These are phyloP conservation scores for Tolypocladium paradoxum DNA, from an alignment of 2,329 filamentous ascomycete genomes.

Conservation along the genomic window DNA sequence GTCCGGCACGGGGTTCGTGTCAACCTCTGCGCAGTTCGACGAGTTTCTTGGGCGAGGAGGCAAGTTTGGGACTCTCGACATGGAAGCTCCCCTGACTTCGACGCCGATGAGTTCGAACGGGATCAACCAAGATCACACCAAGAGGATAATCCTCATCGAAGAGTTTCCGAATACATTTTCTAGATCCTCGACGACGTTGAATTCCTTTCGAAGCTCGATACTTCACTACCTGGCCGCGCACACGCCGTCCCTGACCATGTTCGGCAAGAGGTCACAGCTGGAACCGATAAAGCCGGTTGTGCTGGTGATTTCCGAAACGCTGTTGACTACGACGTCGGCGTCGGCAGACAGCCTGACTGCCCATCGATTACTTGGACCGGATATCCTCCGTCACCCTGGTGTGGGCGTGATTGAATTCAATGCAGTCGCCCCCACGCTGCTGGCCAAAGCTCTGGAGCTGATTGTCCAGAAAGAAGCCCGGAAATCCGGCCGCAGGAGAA, in stretches of 20 bases:
- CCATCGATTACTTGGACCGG: slow-evolving; percentile 76
- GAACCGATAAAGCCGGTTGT: slow-evolving; percentile 61
- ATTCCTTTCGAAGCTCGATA: slow-evolving; percentile 65
- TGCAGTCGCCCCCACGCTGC: slow-evolving; percentile 72
- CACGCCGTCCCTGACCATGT: slow-evolving; percentile 43
- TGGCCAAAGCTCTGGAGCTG: slow-evolving; percentile 73
- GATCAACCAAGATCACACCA: slow-evolving; percentile 9
- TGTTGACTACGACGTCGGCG: slow-evolving; percentile 75
- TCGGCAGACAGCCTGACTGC: slow-evolving; percentile 87
- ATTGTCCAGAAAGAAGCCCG: slow-evolving; percentile 78
- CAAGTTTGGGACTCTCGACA: slow-evolving; percentile 63
- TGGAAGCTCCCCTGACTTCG: slow-evolving; percentile 19
- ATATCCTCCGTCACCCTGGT: slow-evolving; percentile 72
- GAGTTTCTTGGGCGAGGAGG: slow-evolving; percentile 80
- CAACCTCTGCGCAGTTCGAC: slow-evolving; percentile 73
- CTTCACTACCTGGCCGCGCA: slow-evolving; percentile 63
- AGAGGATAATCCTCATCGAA: slow-evolving; percentile 62
- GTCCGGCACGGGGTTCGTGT: slow-evolving; percentile 50
- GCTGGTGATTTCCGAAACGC: slow-evolving; percentile 83
- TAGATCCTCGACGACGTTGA: slow-evolving; percentile 51
- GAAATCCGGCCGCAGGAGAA: slow-evolving; percentile 62
- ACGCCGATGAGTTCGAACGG: slow-evolving; percentile 10
- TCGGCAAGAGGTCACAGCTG: slow-evolving; percentile 27
- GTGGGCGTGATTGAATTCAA: slow-evolving; percentile 86
- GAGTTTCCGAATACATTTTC: slow-evolving; percentile 73